These are phyloP conservation scores for Pelargonium cotyledonis DNA, from an alignment of 441 rosid genomes.

Conservation along the genomic window DNA sequence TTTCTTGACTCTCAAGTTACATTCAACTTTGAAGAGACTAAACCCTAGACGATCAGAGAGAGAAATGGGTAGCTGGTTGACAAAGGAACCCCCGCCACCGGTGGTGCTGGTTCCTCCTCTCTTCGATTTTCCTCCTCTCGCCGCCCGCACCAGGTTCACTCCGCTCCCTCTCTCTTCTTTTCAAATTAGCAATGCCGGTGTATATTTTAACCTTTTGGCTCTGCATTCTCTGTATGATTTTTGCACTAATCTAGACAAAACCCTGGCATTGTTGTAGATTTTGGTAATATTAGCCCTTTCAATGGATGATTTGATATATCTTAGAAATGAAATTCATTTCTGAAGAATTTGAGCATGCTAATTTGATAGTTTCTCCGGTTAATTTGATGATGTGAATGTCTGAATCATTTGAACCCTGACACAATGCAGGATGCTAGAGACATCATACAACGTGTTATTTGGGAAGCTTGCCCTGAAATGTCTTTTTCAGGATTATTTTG, in stretches of 20 bases:
- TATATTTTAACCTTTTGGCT: neutral
- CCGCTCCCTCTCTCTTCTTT: neutral
- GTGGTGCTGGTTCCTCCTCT: slow-evolving; percentile 87
- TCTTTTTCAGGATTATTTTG: slow-evolving; percentile 84
- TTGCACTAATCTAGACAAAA: too few relatives aligned
- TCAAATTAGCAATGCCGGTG: too few relatives aligned
- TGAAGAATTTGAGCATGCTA: neutral
- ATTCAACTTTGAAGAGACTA: neutral
- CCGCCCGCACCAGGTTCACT: slow-evolving; percentile 65
- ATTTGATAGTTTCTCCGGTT: neutral
- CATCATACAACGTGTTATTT: slow-evolving; percentile 64
- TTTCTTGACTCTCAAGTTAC: too few relatives aligned
- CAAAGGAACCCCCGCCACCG: slow-evolving; percentile 77
- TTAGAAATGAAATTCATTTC: neutral
- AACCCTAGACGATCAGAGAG: neutral
- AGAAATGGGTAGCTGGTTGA: slow-evolving; percentile 53
- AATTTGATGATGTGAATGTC: neutral
- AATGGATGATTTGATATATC: neutral
- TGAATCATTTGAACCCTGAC: neutral
- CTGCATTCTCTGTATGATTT: neutral
- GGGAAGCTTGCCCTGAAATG: slow-evolving; percentile 78
- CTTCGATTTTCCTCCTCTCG: slow-evolving; percentile 86
- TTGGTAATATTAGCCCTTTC: too few relatives aligned
- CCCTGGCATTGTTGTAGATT: too few relatives aligned
- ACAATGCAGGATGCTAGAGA: slow-evolving; percentile 74